These are phyloP conservation scores for Canna indica DNA, from an alignment of 176 grass and related monocot genomes.

Conservation along the genomic window DNA sequence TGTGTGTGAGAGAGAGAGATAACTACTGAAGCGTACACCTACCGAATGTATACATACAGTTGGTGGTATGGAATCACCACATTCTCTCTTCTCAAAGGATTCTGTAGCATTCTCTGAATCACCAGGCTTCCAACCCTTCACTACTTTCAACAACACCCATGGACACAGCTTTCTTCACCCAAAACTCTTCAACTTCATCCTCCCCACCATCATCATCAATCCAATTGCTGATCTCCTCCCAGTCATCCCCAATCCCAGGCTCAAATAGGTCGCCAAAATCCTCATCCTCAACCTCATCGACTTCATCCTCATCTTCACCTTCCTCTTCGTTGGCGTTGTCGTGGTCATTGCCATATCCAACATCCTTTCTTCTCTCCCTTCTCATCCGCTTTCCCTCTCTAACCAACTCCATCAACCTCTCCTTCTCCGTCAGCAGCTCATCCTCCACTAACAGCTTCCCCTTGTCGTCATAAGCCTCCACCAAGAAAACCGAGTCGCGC, in stretches of 20 bases:
- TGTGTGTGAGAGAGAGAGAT: too few relatives aligned
- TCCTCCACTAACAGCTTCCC: conserved; percentile 61
- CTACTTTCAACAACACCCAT: conserved; percentile 36
- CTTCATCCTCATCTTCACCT: conserved; percentile 19
- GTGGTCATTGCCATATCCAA: background rate
- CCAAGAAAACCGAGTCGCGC: conserved; percentile 58
- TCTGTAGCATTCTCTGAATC: conserved; percentile 2
- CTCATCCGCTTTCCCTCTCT: conserved; percentile 50
- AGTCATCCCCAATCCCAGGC: conserved; percentile 40
- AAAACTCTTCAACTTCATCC: conserved; percentile 55
- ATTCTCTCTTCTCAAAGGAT: background rate
- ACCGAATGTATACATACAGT: background rate
- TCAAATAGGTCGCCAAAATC: conserved; percentile 53
- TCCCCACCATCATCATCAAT: conserved; percentile 22
- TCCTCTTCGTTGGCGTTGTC: conserved; percentile 18
- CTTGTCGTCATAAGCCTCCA: conserved; percentile 55
- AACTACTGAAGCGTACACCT: too few relatives aligned
- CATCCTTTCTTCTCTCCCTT: conserved; percentile 26
- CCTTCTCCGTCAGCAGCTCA: conserved; percentile 48
- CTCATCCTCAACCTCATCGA: conserved; percentile 39
- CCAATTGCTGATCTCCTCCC: conserved; percentile 42
- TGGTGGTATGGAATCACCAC: background rate
- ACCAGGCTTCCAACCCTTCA: conserved; percentile 57
- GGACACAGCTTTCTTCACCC: conserved; percentile 57
- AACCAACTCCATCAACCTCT: conserved; percentile 51